Percentiles rank a stretch among this genome's conserved stretches.
These are phyloP conservation scores for Kwoniella shandongensis DNA, from an alignment of 768 basidiomycete genomes.

Conservation along the genomic window DNA sequence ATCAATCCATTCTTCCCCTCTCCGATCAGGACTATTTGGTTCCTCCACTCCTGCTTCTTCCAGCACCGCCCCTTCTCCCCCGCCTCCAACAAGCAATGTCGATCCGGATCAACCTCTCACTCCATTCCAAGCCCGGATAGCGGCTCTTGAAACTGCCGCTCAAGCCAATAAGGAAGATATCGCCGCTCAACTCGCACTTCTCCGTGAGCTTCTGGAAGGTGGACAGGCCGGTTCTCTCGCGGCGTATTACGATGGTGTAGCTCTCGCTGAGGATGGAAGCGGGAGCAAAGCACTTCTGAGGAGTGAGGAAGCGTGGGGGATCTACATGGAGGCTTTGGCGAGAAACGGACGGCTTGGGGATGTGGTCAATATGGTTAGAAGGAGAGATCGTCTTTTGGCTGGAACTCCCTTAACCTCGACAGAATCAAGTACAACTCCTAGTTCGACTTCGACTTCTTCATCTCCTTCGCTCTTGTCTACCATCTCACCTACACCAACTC, in stretches of 20 bases:
- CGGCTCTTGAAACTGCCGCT: conserved; percentile 44
- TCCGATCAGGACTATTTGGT: conserved; percentile 1
- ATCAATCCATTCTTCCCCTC: conserved; percentile 1
- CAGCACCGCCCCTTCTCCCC: background rate
- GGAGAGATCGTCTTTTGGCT: conserved; percentile 59
- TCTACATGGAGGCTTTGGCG: conserved; percentile 27
- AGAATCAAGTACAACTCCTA: no score
- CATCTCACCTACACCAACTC: background rate
- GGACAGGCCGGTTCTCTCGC: conserved; percentile 30
- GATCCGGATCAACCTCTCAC: conserved; percentile 29
- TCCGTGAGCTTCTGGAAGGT: conserved; percentile 36
- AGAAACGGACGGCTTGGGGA: conserved; percentile 56
- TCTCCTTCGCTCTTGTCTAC: background rate
- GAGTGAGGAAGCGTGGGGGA: conserved; percentile 26
- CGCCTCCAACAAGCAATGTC: conserved; percentile 2
- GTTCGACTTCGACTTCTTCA: no score
- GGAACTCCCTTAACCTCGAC: background rate
- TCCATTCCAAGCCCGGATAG: conserved; percentile 41
- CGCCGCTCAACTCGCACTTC: conserved; percentile 36
- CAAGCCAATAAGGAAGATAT: conserved; percentile 27
- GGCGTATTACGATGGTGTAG: conserved; percentile 44
- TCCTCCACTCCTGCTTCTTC: conserved; percentile 1
- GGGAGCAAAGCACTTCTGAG: conserved; percentile 25
- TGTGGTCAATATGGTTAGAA: conserved; percentile 60
- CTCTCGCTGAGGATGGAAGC: conserved; percentile 21